Evolutionary conservation across 1,284 basidiomycete genomes (phyloP).

Genomic region (Phaffia rhodozyma): DNA sequence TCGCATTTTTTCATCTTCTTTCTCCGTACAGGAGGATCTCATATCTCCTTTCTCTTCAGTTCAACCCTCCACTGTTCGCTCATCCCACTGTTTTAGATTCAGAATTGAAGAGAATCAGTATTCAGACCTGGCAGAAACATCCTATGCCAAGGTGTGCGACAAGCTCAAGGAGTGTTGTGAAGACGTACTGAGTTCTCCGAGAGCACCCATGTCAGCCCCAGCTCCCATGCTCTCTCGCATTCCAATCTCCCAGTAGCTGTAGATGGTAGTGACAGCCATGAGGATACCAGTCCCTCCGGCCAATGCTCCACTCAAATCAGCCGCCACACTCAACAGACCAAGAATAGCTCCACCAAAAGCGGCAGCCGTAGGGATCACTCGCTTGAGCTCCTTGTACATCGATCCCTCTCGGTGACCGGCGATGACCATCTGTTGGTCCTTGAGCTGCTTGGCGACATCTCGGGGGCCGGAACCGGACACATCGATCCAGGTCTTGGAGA

Average conservation of each 20-base stretch:
- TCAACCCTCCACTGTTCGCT: neutral
- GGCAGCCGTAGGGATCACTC: slow-evolving; percentile 92
- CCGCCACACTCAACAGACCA: slow-evolving; percentile 81
- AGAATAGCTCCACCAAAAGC: slow-evolving; percentile 94
- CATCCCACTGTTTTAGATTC: neutral
- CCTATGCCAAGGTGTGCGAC: neutral
- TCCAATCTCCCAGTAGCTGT: slow-evolving; percentile 75
- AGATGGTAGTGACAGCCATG: slow-evolving; percentile 96
- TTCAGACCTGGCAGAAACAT: neutral
- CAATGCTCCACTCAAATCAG: slow-evolving; percentile 93
- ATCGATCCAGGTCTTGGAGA: slow-evolving; percentile 99
- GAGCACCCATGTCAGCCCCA: slow-evolving; percentile 8
- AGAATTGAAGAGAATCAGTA: neutral
- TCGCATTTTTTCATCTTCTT: too few relatives aligned
- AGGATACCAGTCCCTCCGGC: slow-evolving; percentile 95
- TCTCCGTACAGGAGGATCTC: too few relatives aligned
- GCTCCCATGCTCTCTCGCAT: slow-evolving; percentile 39
- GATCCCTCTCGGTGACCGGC: slow-evolving; percentile 91
- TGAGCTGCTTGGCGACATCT: slow-evolving; percentile 94
- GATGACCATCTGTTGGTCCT: slow-evolving; percentile 98
- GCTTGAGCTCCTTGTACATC: slow-evolving; percentile 99
- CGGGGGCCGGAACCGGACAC: slow-evolving; percentile 90
- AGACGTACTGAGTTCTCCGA: slow-evolving; percentile 25
- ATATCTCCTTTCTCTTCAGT: neutral
- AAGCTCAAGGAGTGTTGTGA: neutral